Evolutionary conservation across 768 basidiomycete genomes (phyloP).

Genomic region (Panus rudis): DNA sequence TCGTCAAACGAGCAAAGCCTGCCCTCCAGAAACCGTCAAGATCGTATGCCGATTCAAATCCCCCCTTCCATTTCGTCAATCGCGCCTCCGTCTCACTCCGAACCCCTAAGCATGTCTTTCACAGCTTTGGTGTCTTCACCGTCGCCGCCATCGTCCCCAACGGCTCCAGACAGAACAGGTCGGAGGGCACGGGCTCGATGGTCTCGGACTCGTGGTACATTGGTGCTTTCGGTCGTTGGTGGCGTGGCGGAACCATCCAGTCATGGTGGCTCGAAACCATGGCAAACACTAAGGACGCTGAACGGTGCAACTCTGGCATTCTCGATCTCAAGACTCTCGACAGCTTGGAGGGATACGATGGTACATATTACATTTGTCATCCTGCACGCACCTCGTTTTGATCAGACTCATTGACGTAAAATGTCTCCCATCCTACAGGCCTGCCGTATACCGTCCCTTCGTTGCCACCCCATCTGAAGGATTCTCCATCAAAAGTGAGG

Average conservation of each 20-base stretch:
- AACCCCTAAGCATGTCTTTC: conserved; percentile 85
- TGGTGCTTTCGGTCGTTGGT: conserved; percentile 89
- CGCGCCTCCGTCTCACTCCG: conserved; percentile 88
- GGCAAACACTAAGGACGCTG: conserved; percentile 56
- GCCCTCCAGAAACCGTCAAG: conserved; percentile 12
- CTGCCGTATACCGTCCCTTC: conserved; percentile 13
- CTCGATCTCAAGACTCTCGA: conserved; percentile 70
- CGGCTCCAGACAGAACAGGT: conserved; percentile 18
- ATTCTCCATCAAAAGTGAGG: conserved; percentile 45
- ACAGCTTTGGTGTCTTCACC: conserved; percentile 81
- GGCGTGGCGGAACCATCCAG: conserved; percentile 75
- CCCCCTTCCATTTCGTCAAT: conserved; percentile 80
- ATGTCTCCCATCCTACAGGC: conserved; percentile 8
- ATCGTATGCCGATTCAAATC: conserved; percentile 17
- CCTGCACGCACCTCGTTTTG: background rate
- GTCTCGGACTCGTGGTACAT: conserved; percentile 83
- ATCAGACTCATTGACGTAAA: background rate
- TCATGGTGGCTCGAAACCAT: conserved; percentile 73
- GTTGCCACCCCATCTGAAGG: conserved; percentile 21
- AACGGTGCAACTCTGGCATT: conserved; percentile 74
- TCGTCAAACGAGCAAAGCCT: conserved; percentile 11
- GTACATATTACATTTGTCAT: conserved; percentile 43
- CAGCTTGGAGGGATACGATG: conserved; percentile 57
- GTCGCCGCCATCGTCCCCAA: conserved; percentile 71
- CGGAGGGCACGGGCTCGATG: conserved; percentile 29